Base-by-base conservation (phyloP, 805 yeast species). In the Metschnikowia cubensis region DNA sequence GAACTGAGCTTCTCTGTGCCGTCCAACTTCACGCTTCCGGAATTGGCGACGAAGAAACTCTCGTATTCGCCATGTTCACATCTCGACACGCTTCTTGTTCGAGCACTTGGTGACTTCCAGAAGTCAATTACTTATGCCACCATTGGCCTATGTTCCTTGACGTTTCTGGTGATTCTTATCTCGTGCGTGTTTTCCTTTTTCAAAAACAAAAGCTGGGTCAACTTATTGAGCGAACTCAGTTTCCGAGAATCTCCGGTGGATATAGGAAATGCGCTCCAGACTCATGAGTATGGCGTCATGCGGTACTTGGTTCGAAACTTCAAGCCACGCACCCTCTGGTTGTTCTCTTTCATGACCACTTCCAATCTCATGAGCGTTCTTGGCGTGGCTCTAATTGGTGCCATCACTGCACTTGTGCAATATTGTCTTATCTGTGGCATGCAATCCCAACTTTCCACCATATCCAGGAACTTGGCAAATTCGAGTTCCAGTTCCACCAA, bases 251-350 rank as follows among this genome's bases (percentile, higher is more conserved):
- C 45, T n/a, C 50, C 54, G 7, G 42, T 29, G n/a, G 47, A 44
- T 22, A 31, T 50, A 7, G 58, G 58, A 15, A 54, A 54, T 33
- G 22, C 36, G 2, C 47, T 54, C 14, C 47, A 41, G 4, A 42
- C n/a, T 1, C 51, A 34, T 42, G 42, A 50, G 20, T 40, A 48
- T 7, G 58, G 58, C 15, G 3, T 52, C n/a, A 36, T 48, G 42
- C 44, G 52, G 18, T 34, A 41, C 13, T 21, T 52, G 22, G 35
- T 43, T 11, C 35, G 45, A 3, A 25, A 32, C 11, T 34, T 48
- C 45, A 32, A n/a, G 7, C 50, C 57, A 2, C 29, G 39, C 13
- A 13, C 31, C 5, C 49, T 45, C 18, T 55, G 59, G 59, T 31
- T 53, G 17, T 21, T 42, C 8, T 46, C 53, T 1, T 55, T 38